Evolutionary conservation across 176 grass and related monocot species (phyloP).

Genomic region (Poa annua): DNA sequence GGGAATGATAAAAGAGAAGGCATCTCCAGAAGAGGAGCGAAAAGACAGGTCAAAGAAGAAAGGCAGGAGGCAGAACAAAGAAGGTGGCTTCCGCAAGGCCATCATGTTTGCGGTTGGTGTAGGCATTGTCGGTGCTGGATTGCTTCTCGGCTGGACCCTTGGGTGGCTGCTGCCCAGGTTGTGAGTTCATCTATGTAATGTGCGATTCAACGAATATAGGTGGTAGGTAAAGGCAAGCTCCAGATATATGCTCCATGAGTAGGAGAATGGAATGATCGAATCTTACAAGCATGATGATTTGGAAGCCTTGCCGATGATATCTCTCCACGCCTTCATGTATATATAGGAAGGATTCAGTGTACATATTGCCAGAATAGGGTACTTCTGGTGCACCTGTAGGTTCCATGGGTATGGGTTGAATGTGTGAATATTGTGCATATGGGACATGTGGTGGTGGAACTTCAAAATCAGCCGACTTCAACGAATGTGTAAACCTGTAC

Average conservation of each 20-base stretch:
- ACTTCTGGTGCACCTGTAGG: slow-evolving; percentile 20
- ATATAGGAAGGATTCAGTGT: slow-evolving; percentile 46
- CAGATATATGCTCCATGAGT: slow-evolving; percentile 22
- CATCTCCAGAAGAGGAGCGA: slow-evolving; percentile 21
- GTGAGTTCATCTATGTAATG: slow-evolving; percentile 29
- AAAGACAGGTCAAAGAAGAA: slow-evolving; percentile 44
- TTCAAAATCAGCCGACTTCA: slow-evolving; percentile 64
- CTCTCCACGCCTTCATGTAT: slow-evolving; percentile 40
- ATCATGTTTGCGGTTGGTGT: slow-evolving; percentile 73
- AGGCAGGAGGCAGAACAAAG: slow-evolving; percentile 50
- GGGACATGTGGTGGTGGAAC: slow-evolving; percentile 46
- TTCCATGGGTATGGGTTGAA: slow-evolving; percentile 25
- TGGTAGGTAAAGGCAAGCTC: slow-evolving; percentile 13
- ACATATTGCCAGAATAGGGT: slow-evolving; percentile 35
- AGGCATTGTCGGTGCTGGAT: slow-evolving; percentile 71
- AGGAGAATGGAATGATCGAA: slow-evolving; percentile 6
- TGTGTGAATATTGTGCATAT: slow-evolving; percentile 33
- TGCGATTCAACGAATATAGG: neutral
- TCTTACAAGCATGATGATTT: slow-evolving; percentile 32
- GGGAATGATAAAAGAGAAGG: slow-evolving; percentile 52
- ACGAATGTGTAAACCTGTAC: slow-evolving; percentile 39
- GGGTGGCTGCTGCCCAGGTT: slow-evolving; percentile 71
- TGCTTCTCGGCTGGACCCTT: slow-evolving; percentile 89
- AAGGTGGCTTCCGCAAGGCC: slow-evolving; percentile 40
- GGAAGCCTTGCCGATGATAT: slow-evolving; percentile 31